Evolutionary conservation across 768 basidiomycete genomes (phyloP).

Genomic region (Sporobolomyces pararoseus): DNA sequence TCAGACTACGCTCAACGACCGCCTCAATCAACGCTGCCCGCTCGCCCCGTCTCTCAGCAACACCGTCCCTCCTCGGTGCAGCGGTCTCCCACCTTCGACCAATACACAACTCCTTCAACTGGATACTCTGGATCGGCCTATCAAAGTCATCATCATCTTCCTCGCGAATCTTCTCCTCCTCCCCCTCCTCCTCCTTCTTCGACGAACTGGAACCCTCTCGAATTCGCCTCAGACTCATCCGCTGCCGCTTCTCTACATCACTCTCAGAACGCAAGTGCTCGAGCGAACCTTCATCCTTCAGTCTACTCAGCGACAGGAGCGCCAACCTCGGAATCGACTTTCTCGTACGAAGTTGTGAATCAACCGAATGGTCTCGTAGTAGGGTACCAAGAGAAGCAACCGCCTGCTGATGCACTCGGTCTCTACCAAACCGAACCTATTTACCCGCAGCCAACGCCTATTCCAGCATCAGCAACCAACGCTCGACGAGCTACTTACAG

Average conservation of each 20-base stretch:
- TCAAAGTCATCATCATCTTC: too few relatives aligned
- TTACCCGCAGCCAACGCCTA: not conserved
- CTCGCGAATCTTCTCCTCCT: too few relatives aligned
- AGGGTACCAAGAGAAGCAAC: not conserved
- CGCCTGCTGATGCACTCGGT: not conserved
- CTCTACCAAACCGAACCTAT: not conserved
- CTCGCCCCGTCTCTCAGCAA: constrained; percentile 6
- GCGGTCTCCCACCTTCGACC: not conserved
- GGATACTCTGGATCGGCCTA: too few relatives aligned
- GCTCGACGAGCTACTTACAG: not conserved
- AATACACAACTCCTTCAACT: too few relatives aligned
- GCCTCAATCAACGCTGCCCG: not conserved
- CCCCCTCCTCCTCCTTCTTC: too few relatives aligned
- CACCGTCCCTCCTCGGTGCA: too few relatives aligned
- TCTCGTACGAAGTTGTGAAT: not conserved
- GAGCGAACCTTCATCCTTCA: too few relatives aligned
- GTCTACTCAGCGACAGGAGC: not conserved
- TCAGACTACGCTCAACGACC: not conserved
- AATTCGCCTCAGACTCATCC: not conserved
- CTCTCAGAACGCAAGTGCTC: too few relatives aligned
- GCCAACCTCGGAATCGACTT: not conserved
- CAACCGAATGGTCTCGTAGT: constrained; percentile 11
- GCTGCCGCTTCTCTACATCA: not conserved
- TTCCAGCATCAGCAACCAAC: not conserved
- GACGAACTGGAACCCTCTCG: too few relatives aligned